These are phyloP conservation scores for Solanum neorickii DNA, from an alignment of 257 asterid genomes.

Conservation along the genomic window DNA sequence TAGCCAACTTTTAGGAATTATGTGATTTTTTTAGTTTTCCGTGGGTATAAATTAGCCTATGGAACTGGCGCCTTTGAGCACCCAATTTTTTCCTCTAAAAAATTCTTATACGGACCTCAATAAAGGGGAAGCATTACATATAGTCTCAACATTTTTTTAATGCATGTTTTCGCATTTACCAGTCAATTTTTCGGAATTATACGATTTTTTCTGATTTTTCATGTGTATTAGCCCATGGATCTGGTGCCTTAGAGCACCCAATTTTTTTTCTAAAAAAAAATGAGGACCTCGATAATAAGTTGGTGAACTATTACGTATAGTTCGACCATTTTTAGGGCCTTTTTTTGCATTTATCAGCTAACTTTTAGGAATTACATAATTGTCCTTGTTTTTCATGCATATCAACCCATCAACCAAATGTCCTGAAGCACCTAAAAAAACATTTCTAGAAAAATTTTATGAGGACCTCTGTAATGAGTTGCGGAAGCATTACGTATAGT, in stretches of 20 bases:
- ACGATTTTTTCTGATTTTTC: neutral
- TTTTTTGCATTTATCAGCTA: too few species aligned
- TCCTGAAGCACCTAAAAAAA: too few species aligned
- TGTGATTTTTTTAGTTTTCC: neutral
- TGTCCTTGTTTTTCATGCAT: too few species aligned
- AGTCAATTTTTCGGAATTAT: too few species aligned
- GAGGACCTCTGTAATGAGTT: neutral
- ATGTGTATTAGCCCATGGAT: neutral
- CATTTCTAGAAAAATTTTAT: too few species aligned
- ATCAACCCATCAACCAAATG: too few species aligned
- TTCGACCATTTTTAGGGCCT: neutral
- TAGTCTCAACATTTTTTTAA: neutral
- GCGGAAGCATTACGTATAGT: neutral
- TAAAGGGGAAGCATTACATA: neutral
- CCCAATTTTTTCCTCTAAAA: too few species aligned
- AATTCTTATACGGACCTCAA: neutral
- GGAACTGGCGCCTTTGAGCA: neutral
- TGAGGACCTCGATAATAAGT: too few species aligned
- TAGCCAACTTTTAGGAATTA: neutral
- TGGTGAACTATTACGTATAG: too few species aligned
- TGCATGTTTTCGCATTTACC: neutral
- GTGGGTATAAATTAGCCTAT: too few species aligned
- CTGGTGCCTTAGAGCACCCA: neutral
- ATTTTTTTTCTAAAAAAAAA: too few species aligned
- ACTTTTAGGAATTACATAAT: neutral